A percentile compares a stretch with the other conserved stretches of the same genome.
Conservation (phyloP, 106 monocot genomes). For the Xerophyta viscosa region DNA sequence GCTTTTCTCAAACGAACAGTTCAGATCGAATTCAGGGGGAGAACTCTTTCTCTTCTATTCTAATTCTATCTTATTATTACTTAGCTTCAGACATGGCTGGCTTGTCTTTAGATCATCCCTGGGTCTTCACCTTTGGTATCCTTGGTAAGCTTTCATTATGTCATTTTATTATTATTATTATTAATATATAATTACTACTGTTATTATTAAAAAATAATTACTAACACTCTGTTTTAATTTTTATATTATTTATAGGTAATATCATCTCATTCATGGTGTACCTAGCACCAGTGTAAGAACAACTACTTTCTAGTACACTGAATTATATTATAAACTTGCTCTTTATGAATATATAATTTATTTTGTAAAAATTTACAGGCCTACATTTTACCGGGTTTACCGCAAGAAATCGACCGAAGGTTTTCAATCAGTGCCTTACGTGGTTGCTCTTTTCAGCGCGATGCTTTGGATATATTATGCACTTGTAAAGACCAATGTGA, state of each 20-base stretch:
- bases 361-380: constrained; percentile 12
- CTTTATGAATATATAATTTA: neutral
- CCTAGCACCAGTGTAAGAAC: constrained; percentile 16
- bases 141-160: neutral
- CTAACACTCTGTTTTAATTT: too few relatives aligned
- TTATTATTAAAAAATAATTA: too few relatives aligned
- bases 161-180: too few relatives aligned
- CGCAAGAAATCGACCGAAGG: constrained; percentile 30
- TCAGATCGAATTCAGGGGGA: too few relatives aligned
- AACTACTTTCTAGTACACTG: neutral
- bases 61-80: too few relatives aligned
- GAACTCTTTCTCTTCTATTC: neutral
- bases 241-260: constrained; percentile 8
- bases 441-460: constrained; percentile 35
- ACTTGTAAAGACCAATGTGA: constrained; percentile 11
- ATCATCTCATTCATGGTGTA: constrained; percentile 22
- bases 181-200: too few relatives aligned
- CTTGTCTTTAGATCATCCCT: constrained; percentile 5
- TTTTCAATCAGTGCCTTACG: constrained; percentile 40
- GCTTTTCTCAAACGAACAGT: too few relatives aligned
- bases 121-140: constrained; percentile 2
- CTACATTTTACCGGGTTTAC: constrained; percentile 30
- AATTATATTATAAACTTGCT: neutral
- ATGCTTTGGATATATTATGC: constrained; percentile 45
- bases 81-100: constrained; percentile 8